Evolutionary conservation across 2,329 filamentous ascomycete species (phyloP), one percentile per base, ranked within the genome.

Genomic region (Herpomyces periplanetae): DNA sequence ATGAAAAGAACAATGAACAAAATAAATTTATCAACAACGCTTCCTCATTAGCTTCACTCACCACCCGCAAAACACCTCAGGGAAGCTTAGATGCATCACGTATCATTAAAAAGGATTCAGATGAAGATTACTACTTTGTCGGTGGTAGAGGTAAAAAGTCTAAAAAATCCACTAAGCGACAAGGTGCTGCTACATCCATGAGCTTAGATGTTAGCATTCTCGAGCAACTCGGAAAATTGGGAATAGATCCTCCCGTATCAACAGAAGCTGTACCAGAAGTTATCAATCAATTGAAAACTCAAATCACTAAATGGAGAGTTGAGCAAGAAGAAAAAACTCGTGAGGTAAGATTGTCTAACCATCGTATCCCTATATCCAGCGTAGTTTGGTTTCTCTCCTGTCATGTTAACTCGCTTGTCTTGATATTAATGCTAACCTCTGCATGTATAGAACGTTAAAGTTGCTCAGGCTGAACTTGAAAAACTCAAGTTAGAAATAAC

Each of bases 311-410:
- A 40, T 96, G 75, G 71, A 87, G 85, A 50, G 47, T 53, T 20
- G 65, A 87, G 42, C 80, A 91, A 47, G 55, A 62, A 22, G 49
- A 54, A 27, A 69, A 88, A 50, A 96, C 80, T 9, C 55, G 80
- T 37, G 63, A 68, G 45, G 80, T 87, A 44, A 48, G 61, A 43
- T 27, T 13, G 15, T 7, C 17, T 15, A 4, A n/a, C 14, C 10
- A 8, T n/a, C 12, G 6, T n/a, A 8, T n/a, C 5, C 16, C 13
- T 23, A 4, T 10, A n/a, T n/a, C n/a, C n/a, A n/a, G n/a, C n/a
- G n/a, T n/a, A n/a, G n/a, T n/a, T n/a, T n/a, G n/a, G n/a, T n/a
- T n/a, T n/a, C n/a, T n/a, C n/a, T n/a, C n/a, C n/a, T n/a, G n/a
- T n/a, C n/a, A n/a, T n/a, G n/a, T n/a, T n/a, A n/a, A n/a, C n/a